These are phyloP conservation scores for Solanum verrucosum DNA, from an alignment of 257 asterid genomes.

Conservation along the genomic window DNA sequence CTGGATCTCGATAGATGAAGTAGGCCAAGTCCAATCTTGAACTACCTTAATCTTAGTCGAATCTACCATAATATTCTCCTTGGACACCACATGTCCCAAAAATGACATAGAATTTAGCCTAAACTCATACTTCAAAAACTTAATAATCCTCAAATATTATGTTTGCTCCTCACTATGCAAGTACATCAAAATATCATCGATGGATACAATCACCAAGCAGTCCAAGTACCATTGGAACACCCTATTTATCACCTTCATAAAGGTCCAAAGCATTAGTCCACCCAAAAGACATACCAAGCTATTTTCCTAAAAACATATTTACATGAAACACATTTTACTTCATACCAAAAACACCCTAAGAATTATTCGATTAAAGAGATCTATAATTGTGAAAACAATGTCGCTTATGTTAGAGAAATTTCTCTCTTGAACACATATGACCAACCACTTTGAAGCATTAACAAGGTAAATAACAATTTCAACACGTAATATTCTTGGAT, in stretches of 20 bases:
- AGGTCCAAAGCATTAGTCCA: background rate
- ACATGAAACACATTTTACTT: background rate
- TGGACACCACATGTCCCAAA: background rate
- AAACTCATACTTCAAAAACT: background rate
- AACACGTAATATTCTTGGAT: background rate
- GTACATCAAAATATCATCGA: too few species aligned
- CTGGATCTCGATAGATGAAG: background rate
- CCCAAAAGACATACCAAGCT: background rate
- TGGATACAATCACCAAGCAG: background rate
- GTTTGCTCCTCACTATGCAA: background rate
- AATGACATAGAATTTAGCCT: background rate
- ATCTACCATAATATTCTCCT: background rate
- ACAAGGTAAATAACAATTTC: background rate
- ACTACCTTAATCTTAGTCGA: background rate
- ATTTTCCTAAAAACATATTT: background rate
- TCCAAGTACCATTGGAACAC: background rate
- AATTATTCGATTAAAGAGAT: background rate
- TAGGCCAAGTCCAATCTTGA: background rate
- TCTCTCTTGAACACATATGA: background rate
- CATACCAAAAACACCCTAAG: background rate
- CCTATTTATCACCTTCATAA: background rate
- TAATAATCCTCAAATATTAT: background rate
- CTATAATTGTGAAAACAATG: background rate
- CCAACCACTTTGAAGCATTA: background rate
- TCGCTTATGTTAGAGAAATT: background rate